Conservation (phyloP, 306 rosid species). For the Castanea crenata region DNA sequence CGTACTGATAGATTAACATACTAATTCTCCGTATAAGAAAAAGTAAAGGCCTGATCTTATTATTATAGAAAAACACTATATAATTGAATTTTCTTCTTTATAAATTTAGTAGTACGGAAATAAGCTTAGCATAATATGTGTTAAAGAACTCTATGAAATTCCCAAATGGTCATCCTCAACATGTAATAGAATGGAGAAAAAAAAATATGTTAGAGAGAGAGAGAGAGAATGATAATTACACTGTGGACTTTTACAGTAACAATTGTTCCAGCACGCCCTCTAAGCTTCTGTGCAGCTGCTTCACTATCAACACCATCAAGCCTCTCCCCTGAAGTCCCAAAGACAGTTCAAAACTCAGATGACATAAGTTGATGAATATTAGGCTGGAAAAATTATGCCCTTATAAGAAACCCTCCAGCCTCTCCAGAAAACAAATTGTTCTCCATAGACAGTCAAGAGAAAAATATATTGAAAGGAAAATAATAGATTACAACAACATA, state of each 20-base stretch:
- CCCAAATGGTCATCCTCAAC: background rate
- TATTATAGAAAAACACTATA: background rate
- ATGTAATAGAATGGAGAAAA: background rate
- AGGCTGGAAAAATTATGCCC: background rate
- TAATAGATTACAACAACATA: background rate
- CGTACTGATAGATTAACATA: background rate
- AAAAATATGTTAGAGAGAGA: background rate
- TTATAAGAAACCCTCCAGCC: background rate
- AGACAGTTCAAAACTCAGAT: slow-evolving; percentile 18
- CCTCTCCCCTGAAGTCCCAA: slow-evolving; percentile 57
- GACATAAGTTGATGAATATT: background rate
- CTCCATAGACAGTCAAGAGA: background rate
- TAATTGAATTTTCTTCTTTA: too few species aligned
- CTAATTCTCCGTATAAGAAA: background rate
- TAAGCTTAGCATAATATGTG: background rate
- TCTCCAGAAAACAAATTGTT: background rate
- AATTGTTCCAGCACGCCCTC: slow-evolving; percentile 89
- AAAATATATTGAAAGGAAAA: background rate
- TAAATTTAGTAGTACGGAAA: background rate
- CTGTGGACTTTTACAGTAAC: slow-evolving; percentile 71
- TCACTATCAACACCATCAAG: slow-evolving; percentile 82
- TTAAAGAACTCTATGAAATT: background rate
- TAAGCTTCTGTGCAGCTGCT: slow-evolving; percentile 75
- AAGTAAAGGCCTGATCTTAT: background rate
- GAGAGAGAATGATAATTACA: slow-evolving; percentile 27